Evolutionary conservation across 2,329 filamentous ascomycete genomes (phyloP), one percentile per base, ranked within the genome.

Genomic region (Aspergillus pseudoglaucus): DNA sequence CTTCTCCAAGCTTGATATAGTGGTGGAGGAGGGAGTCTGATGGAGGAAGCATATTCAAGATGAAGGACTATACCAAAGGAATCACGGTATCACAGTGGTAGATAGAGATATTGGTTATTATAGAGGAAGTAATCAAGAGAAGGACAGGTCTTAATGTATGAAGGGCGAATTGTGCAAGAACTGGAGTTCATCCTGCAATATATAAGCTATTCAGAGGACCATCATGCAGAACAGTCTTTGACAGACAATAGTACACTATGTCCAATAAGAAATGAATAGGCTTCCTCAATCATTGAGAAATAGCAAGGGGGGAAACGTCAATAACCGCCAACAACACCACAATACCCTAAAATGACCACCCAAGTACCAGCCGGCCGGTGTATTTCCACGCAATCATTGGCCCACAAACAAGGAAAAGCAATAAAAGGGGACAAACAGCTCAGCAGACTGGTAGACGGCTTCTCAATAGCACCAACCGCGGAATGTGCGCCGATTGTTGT

Each of bases 21-120:
- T 60, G 59, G 18, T 66, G 59, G 17, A 53, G 51, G 25, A 63
- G 47, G 17, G 57, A 57, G 25, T 64, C 58, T n/a, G 59, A 60
- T 30, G 60, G 58, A n/a, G 61, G 61, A 17, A 56, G 43, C 61
- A 66, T 65, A 23, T 54, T 25, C 7, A 42, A 17, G 12, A 41
- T 22, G 10, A 4, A n/a, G 47, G 25, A 38, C 9, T 18, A 39
- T 12, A 39, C 17, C n/a, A 17, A 35, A n/a, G 33, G 4, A 22
- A 22, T 4, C 6, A 22, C 6, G 22, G 22, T 35, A 17, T 35
- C 2, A n/a, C 25, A 30, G 25, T 30, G 10, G 2, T 30, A 30
- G 25, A 7, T 12, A 2, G 4, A 12, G 33, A 37, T n/a, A 37
- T n/a, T 5, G 35, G 33, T 9, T 37, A 22, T 22, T 44, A 51